These are phyloP conservation scores for Marasmius sp. DNA, from an alignment of 1,284 basidiomycete genomes.

Conservation along the genomic window DNA sequence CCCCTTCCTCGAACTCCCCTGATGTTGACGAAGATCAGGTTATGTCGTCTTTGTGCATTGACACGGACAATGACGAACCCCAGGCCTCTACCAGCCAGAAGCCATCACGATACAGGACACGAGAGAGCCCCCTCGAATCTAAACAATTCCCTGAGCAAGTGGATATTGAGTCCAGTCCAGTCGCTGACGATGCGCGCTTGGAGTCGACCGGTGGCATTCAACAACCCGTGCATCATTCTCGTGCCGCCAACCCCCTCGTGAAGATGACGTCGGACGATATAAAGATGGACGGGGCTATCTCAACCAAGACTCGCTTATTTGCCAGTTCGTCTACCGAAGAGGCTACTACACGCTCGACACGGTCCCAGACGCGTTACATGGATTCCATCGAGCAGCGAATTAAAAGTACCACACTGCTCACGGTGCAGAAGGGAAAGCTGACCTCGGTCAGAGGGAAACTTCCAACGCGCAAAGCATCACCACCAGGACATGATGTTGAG, in stretches of 20 bases:
- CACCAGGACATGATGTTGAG: background rate
- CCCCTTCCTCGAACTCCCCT: slow-evolving; percentile 5
- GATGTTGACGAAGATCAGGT: slow-evolving; percentile 2
- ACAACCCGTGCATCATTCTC: slow-evolving; percentile 44
- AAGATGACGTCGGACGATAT: slow-evolving; percentile 45
- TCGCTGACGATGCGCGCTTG: no score
- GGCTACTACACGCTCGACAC: background rate
- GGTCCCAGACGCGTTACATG: background rate
- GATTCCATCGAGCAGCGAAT: slow-evolving; percentile 5
- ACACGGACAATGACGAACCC: slow-evolving; percentile 35
- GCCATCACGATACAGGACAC: background rate
- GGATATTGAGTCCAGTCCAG: background rate
- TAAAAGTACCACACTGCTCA: slow-evolving; percentile 46
- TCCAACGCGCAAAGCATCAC: slow-evolving; percentile 9
- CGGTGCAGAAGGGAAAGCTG: slow-evolving; percentile 44
- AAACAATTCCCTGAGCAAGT: background rate
- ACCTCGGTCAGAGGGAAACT: slow-evolving; percentile 46
- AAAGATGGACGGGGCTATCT: slow-evolving; percentile 37
- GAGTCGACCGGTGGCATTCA: background rate
- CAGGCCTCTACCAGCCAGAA: background rate
- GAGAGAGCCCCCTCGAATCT: background rate
- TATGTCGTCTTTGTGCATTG: slow-evolving; percentile 10
- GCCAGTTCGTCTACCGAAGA: background rate
- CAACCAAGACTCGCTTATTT: slow-evolving; percentile 43
- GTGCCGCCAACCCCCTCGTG: slow-evolving; percentile 51